These are phyloP conservation scores for Tetracentron sinense DNA, from an alignment of 164 flowering plant species.

Conservation along the genomic window DNA sequence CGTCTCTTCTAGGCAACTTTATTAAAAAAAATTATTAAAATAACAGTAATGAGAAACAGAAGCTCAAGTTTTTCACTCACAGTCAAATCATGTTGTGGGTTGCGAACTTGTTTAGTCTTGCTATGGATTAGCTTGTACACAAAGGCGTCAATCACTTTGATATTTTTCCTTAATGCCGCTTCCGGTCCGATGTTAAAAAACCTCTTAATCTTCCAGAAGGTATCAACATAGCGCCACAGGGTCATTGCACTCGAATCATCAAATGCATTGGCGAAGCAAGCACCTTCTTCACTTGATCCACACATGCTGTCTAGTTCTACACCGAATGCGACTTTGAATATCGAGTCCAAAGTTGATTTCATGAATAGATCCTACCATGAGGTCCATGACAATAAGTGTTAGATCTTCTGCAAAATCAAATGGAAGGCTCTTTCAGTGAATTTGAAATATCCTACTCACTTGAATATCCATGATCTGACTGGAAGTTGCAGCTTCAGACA, in stretches of 20 bases:
- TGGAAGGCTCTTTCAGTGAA: background rate
- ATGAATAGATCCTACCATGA: constrained; percentile 61
- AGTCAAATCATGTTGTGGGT: constrained; percentile 19
- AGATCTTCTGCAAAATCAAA: constrained; percentile 12
- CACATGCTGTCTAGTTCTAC: constrained; percentile 57
- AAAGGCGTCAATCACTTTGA: constrained; percentile 41
- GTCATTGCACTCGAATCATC: constrained; percentile 51
- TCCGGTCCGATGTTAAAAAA: constrained; percentile 55
- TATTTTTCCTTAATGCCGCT: constrained; percentile 40
- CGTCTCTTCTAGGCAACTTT: no score
- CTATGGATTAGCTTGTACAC: constrained; percentile 50
- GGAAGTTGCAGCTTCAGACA: constrained; percentile 38
- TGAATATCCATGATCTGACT: constrained; percentile 41
- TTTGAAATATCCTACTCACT: constrained; percentile 20
- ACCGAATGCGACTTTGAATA: constrained; percentile 72
- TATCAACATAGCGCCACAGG: constrained; percentile 47
- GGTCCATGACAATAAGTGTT: no score
- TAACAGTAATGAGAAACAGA: background rate
- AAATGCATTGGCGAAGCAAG: constrained; percentile 38
- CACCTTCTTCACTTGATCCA: constrained; percentile 51
- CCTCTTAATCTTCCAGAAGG: constrained; percentile 54
- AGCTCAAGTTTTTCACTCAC: constrained; percentile 25
- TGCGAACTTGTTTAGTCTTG: constrained; percentile 38
- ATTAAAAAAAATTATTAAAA: no score
- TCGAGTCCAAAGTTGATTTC: constrained; percentile 70